Percentiles rank a stretch among this genome's conserved stretches.
phyloP scores from a whole-genome alignment of 148 eudicot species.

The Cornus controversa region DNA sequence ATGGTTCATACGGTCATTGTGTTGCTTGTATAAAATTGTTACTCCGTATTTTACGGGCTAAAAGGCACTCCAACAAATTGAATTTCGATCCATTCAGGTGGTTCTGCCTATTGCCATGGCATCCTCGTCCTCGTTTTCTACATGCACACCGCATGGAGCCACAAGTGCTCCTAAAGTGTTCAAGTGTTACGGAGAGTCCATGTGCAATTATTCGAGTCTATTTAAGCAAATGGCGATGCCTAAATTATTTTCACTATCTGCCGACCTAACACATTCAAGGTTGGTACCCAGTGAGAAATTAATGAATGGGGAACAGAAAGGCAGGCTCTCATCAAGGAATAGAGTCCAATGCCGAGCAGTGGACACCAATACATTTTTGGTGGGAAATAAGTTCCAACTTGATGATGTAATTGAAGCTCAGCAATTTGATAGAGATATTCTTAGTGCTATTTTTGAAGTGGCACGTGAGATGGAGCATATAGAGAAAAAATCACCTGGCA shows the following conservation, averaged over 20 bases:
- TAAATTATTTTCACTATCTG: constrained; percentile 14
- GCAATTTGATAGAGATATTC: constrained; percentile 82
- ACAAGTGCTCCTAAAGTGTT: constrained; percentile 20
- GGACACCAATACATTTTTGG: constrained; percentile 31
- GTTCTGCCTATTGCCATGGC: constrained; percentile 38
- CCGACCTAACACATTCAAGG: constrained; percentile 20
- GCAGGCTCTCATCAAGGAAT: constrained; percentile 21
- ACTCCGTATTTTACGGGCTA: not conserved
- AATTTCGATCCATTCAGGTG: not conserved
- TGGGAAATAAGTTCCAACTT: constrained; percentile 71
- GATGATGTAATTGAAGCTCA: constrained; percentile 91
- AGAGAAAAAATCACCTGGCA: constrained; percentile 69
- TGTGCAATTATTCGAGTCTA: constrained; percentile 18
- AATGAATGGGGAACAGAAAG: constrained; percentile 19
- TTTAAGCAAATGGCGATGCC: constrained; percentile 16
- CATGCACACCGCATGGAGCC: constrained; percentile 32
- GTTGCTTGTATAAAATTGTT: not conserved
- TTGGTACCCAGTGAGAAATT: constrained; percentile 23
- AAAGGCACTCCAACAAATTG: not conserved
- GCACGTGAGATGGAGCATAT: constrained; percentile 87
- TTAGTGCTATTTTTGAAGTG: constrained; percentile 82
- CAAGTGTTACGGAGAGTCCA: constrained; percentile 12
- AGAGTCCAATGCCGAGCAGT: constrained; percentile 45
- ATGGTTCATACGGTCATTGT: not conserved
- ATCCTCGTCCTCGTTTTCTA: constrained; percentile 35